Percentiles rank a stretch among this genome's conserved stretches.
phyloP scores from a whole-genome alignment of 345 rosid species.

The Brassica incana region DNA sequence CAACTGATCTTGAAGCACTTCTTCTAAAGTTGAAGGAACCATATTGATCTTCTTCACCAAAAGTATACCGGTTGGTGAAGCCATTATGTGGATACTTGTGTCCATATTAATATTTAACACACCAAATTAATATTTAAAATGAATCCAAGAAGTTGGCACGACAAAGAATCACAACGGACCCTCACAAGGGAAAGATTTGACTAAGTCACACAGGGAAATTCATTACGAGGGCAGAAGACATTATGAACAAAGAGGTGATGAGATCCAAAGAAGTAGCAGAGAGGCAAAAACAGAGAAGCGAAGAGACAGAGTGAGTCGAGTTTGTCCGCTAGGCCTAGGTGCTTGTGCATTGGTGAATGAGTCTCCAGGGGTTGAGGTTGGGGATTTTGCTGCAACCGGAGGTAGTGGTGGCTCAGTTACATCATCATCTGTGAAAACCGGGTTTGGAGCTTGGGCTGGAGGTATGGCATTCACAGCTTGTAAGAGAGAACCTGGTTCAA shows the following conservation, averaged over 20 bases:
- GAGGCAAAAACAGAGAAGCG: background rate
- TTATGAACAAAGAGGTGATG: background rate
- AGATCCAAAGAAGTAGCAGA: background rate
- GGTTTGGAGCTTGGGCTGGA: conserved; percentile 61
- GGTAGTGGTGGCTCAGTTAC: conserved; percentile 23
- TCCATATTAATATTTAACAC: background rate
- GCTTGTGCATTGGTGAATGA: background rate
- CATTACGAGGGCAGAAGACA: background rate
- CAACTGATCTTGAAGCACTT: no score
- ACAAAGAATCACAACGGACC: background rate
- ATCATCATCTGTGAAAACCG: conserved; percentile 45
- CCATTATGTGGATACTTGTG: no score
- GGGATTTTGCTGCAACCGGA: background rate
- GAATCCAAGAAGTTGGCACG: background rate
- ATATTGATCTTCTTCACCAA: no score
- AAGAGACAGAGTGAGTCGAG: background rate
- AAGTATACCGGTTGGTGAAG: no score
- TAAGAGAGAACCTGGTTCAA: conserved; percentile 46
- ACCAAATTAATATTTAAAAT: background rate
- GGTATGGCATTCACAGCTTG: conserved; percentile 28
- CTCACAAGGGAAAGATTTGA: background rate
- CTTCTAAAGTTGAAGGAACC: no score
- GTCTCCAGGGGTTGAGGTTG: background rate
- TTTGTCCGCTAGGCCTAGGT: background rate
- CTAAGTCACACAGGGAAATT: background rate